Conservation (phyloP, 352 stramenopile species). For the Phytophthora multivora region DNA sequence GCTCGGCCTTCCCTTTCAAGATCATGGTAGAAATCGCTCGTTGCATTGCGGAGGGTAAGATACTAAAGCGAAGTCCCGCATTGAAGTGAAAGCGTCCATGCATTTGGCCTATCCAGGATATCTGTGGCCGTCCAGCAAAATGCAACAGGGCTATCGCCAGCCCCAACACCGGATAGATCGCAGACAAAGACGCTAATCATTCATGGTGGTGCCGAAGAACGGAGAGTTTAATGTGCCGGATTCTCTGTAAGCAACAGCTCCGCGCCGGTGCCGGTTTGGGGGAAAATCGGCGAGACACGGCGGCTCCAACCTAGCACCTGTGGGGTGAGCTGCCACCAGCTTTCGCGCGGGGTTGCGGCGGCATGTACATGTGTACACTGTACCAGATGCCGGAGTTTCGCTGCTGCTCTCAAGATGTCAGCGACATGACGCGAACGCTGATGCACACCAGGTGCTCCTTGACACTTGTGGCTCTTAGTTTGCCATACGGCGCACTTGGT, state of each 20-base stretch:
- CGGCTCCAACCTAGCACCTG: conserved; percentile 13
- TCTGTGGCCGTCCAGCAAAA: conserved; percentile 15
- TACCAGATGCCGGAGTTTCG: conserved; percentile 21
- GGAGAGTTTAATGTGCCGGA: neutral
- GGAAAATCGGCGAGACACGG: conserved; percentile 21
- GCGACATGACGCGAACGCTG: conserved; percentile 36
- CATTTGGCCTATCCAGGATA: conserved; percentile 23
- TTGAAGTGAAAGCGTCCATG: neutral
- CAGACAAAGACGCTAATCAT: conserved; percentile 23
- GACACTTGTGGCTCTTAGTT: conserved; percentile 30
- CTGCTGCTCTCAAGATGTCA: conserved; percentile 32
- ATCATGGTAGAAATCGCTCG: conserved; percentile 5
- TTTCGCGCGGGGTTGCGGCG: conserved; percentile 5
- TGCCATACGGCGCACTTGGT: conserved; percentile 18
- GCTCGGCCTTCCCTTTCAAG: neutral
- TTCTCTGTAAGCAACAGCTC: conserved; percentile 15
- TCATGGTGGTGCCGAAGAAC: neutral
- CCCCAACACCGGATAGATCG: conserved; percentile 31
- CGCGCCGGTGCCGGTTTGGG: conserved; percentile 3
- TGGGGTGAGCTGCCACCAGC: conserved; percentile 3
- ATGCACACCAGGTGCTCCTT: conserved; percentile 32
- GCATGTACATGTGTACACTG: neutral
- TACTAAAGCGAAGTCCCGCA: conserved; percentile 3
- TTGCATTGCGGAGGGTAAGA: conserved; percentile 8
- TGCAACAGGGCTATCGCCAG: conserved; percentile 21